A percentile compares a stretch with the other conserved stretches of the same genome.
Conservation (phyloP, 108 stramenopile species). For the Pelagomonas calceolata region DNA sequence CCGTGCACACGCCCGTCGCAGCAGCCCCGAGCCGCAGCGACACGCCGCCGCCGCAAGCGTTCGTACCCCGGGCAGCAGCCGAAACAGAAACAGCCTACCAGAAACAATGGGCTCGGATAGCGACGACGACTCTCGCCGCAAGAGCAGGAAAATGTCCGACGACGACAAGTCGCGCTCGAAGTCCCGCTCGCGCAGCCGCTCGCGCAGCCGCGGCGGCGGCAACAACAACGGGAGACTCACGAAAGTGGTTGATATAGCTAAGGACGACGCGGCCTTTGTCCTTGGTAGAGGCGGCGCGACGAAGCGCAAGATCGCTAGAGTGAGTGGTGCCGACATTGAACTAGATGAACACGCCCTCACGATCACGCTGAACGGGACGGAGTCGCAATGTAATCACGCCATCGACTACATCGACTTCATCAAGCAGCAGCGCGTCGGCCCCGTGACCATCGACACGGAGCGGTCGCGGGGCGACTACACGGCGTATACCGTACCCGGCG, state of each 20-base stretch:
- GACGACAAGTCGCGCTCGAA: neutral
- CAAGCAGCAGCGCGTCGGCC: neutral
- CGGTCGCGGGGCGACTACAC: neutral
- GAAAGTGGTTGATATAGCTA: neutral
- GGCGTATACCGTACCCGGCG: neutral
- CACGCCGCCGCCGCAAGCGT: too few relatives aligned
- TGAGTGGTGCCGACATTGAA: neutral
- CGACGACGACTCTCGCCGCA: too few relatives aligned
- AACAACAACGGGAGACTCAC: neutral
- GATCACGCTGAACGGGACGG: neutral
- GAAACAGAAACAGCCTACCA: too few relatives aligned
- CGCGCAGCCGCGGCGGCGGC: neutral
- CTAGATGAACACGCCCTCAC: neutral
- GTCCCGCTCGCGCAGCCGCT: neutral
- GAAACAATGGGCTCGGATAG: too few relatives aligned
- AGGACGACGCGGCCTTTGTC: conserved; percentile 1
- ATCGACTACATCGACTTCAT: neutral
- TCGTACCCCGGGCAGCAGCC: too few relatives aligned
- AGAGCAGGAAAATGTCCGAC: too few relatives aligned
- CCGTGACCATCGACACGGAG: neutral
- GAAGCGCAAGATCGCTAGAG: conserved; percentile 1
- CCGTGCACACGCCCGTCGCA: too few relatives aligned
- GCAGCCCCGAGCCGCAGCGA: too few relatives aligned
- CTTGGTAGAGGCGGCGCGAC: neutral
- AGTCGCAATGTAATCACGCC: neutral